Conservation (phyloP, 2,329 filamentous ascomycete species). For the Intubia oerlemansii region DNA sequence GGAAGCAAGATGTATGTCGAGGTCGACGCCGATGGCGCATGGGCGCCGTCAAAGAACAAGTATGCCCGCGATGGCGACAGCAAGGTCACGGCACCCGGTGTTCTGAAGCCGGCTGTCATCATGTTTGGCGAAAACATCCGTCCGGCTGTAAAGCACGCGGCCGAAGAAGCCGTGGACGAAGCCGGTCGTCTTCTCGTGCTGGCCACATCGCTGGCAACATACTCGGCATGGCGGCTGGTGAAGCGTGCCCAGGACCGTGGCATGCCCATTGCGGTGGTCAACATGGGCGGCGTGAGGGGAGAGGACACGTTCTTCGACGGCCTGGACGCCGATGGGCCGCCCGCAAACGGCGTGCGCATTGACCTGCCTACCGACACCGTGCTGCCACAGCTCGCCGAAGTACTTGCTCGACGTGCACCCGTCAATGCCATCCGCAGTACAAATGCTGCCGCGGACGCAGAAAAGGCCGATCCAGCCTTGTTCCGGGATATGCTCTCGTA, state of each 20-base stretch:
- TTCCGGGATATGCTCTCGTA: conserved; percentile 42
- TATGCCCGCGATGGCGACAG: neutral
- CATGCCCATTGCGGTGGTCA: conserved; percentile 75
- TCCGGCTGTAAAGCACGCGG: conserved; percentile 44
- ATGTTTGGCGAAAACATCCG: conserved; percentile 93
- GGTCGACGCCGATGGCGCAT: conserved; percentile 64
- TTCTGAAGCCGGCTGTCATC: conserved; percentile 79
- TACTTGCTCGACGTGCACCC: too few relatives aligned
- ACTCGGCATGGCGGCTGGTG: conserved; percentile 80
- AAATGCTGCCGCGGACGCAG: too few relatives aligned
- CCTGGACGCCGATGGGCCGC: conserved; percentile 27
- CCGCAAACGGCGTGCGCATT: conserved; percentile 30
- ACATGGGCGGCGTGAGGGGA: conserved; percentile 64
- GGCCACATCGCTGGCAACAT: conserved; percentile 82
- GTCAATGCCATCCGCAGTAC: too few relatives aligned
- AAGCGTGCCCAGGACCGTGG: conserved; percentile 62
- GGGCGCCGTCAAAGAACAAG: conserved; percentile 25
- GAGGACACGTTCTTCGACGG: conserved; percentile 50
- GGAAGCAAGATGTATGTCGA: conserved; percentile 35
- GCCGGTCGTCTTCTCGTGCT: conserved; percentile 58
- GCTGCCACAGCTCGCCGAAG: conserved; percentile 32
- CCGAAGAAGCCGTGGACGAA: conserved; percentile 60
- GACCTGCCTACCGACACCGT: conserved; percentile 36
- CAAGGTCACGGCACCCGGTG: conserved; percentile 35
- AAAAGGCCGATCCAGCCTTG: conserved; percentile 15